Base-by-base conservation (phyloP, 108 stramenopile species). In the Skeletonema potamos region DNA sequence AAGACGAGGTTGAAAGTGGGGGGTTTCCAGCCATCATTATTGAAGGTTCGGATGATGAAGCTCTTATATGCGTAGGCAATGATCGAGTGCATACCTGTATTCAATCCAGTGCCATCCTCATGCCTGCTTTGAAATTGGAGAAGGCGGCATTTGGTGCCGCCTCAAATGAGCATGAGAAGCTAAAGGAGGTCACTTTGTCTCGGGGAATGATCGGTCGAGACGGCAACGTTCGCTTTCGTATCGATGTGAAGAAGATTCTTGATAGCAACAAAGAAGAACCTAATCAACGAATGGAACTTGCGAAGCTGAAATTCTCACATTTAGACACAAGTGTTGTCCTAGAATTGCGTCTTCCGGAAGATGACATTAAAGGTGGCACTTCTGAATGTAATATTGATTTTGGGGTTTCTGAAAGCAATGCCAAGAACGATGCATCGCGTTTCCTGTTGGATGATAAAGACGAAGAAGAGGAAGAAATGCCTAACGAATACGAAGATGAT, bases 1-100 rank as follows among this genome's bases (percentile, higher is more conserved):
- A 89, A 70, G 88, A 89, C 61, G 88, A 89, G 54, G 83, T 76
- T 17, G 77, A 56, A 8, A 86, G 83, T 64, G 60, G 66, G 39
- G 88, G 84, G 7, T 89, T 89, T 64, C 88, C 88, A 0, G 51
- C 32, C 13, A 46, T 84, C 20, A 29, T 86, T 7, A 54, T 22
- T 20, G 73, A 85, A 12, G 69, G 76, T 6, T 55, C 65, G n/a
- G 88, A 86, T 62, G 84, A 89, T 62, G 84, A 81, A 28, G 79
- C 76, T 10, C 69, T 89, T 10, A 79, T 89, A 54, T 89, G 88
- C 37, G 69, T 65, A 8, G 32, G 41, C n/a, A 73, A 69, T 61
- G 72, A 68, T 58, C 67, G 76, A 27, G 71, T 81, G 17, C 74
- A 63, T 56, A 48, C 81, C 6, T 74, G 74, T 27, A 68, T 77